phyloP scores from a whole-genome alignment of 2,329 filamentous ascomycete species.

The Microcyclosporella mali region DNA sequence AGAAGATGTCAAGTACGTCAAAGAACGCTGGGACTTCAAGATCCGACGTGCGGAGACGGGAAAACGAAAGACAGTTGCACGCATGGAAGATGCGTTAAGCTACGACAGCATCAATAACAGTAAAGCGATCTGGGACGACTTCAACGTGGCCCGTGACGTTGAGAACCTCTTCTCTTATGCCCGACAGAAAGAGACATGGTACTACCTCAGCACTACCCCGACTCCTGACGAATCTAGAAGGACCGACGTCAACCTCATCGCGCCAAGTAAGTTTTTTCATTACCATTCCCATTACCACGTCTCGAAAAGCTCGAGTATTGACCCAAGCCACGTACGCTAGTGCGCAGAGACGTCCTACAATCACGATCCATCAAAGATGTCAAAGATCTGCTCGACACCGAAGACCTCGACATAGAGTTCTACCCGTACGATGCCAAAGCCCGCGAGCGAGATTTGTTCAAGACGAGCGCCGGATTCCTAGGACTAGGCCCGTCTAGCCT shows the following conservation, averaged over 20 bases:
- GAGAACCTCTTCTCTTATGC: slow-evolving; percentile 14
- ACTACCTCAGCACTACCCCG: slow-evolving; percentile 6
- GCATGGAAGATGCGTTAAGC: slow-evolving; percentile 4
- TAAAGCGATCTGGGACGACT: slow-evolving; percentile 7
- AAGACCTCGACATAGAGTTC: slow-evolving; percentile 8
- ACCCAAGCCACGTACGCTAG: no score
- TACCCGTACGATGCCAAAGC: slow-evolving; percentile 10
- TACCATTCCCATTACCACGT: no score
- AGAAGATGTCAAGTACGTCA: slow-evolving; percentile 5
- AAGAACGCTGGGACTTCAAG: slow-evolving; percentile 10
- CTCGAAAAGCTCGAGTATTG: no score
- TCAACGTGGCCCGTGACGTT: slow-evolving; percentile 11
- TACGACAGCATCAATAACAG: slow-evolving; percentile 1
- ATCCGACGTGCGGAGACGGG: slow-evolving; percentile 2
- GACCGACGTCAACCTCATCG: slow-evolving; percentile 3
- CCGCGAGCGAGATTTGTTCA: slow-evolving; percentile 19
- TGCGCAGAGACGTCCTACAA: slow-evolving; percentile 11
- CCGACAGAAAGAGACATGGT: slow-evolving; percentile 3
- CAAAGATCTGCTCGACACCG: slow-evolving; percentile 7
- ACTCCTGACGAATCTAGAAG: no score
- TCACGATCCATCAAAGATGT: slow-evolving; percentile 5
- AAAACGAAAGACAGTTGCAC: slow-evolving; percentile 3
- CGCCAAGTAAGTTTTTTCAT: no score
- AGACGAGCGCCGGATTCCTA: slow-evolving; percentile 17
- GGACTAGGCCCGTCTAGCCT: slow-evolving; percentile 14